phyloP scores from a whole-genome alignment of 768 basidiomycete species.

The Lactarius pseudohatsudake region DNA sequence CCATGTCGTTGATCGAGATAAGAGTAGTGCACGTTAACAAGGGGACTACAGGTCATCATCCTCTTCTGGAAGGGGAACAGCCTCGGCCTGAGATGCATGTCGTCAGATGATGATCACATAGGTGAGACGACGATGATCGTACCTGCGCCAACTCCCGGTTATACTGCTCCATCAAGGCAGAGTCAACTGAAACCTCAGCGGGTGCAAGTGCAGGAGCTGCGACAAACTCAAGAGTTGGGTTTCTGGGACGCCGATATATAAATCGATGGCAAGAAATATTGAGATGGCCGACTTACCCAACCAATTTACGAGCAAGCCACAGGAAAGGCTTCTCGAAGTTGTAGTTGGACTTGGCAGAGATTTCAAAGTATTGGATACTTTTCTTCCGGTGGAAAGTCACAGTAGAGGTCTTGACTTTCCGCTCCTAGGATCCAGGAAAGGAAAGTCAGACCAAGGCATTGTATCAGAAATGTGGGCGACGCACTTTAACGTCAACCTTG shows the following conservation, averaged over 20 bases:
- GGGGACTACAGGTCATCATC: slow-evolving; percentile 75
- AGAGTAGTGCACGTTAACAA: slow-evolving; percentile 21
- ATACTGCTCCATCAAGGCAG: slow-evolving; percentile 75
- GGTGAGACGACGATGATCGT: slow-evolving; percentile 28
- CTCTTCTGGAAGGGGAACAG: slow-evolving; percentile 95
- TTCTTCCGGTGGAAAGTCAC: slow-evolving; percentile 99
- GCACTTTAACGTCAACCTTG: slow-evolving; percentile 99
- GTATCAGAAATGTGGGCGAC: slow-evolving; percentile 31
- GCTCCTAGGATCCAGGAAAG: slow-evolving; percentile 61
- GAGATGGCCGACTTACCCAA: slow-evolving; percentile 62
- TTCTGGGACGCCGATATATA: slow-evolving; percentile 46
- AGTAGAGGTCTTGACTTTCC: slow-evolving; percentile 98
- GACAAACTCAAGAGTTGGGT: slow-evolving; percentile 87
- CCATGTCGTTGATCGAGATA: slow-evolving; percentile 13
- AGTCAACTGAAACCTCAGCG: slow-evolving; percentile 87
- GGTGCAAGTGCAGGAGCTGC: slow-evolving; percentile 95
- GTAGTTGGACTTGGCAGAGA: slow-evolving; percentile 99
- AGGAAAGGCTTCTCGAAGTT: slow-evolving; percentile 99
- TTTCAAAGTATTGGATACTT: slow-evolving; percentile 99
- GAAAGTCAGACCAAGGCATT: slow-evolving; percentile 10
- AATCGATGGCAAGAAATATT: background rate
- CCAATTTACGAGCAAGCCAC: slow-evolving; percentile 97
- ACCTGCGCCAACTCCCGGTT: slow-evolving; percentile 72
- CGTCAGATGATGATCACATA: slow-evolving; percentile 15
- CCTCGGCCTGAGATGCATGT: slow-evolving; percentile 60